Conservation (phyloP, 768 basidiomycete species). For the Mycena floridula region DNA sequence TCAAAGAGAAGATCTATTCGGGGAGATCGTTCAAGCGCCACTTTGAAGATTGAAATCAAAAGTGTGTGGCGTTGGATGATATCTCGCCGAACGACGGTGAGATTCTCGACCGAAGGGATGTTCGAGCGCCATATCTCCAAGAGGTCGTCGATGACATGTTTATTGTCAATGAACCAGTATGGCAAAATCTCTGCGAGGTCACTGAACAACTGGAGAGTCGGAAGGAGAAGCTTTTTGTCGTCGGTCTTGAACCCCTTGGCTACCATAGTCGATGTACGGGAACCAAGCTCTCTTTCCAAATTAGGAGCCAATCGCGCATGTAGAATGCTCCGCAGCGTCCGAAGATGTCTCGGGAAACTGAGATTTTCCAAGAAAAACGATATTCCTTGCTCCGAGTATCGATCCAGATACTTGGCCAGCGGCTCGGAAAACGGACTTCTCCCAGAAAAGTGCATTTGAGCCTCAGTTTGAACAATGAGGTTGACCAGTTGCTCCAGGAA, state of each 20-base stretch:
- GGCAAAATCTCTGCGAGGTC: slow-evolving; percentile 68
- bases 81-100: slow-evolving; percentile 39
- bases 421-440: slow-evolving; percentile 91
- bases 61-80: slow-evolving; percentile 54
- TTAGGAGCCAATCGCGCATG: slow-evolving; percentile 74
- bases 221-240: slow-evolving; percentile 47
- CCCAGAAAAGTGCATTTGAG: slow-evolving; percentile 84
- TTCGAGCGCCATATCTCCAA: slow-evolving; percentile 68
- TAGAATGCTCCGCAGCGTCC: slow-evolving; percentile 80
- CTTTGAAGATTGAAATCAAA: slow-evolving; percentile 73
- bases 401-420: slow-evolving; percentile 84
- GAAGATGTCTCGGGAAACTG: slow-evolving; percentile 71
- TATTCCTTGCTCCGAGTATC: slow-evolving; percentile 81
- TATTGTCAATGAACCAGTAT: slow-evolving; percentile 66
- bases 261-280: slow-evolving; percentile 50
- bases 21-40: slow-evolving; percentile 59
- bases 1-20: slow-evolving; percentile 89
- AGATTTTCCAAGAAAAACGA: slow-evolving; percentile 81
- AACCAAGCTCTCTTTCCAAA: slow-evolving; percentile 61
- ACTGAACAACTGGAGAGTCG: slow-evolving; percentile 69
- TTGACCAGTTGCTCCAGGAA: slow-evolving; percentile 88
- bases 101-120: slow-evolving; percentile 36
- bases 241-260: slow-evolving; percentile 42
- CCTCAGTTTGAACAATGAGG: slow-evolving; percentile 86
- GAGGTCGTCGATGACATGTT: slow-evolving; percentile 62